phyloP scores from a whole-genome alignment of 345 rosid genomes.

The Pugionium cornutum region DNA sequence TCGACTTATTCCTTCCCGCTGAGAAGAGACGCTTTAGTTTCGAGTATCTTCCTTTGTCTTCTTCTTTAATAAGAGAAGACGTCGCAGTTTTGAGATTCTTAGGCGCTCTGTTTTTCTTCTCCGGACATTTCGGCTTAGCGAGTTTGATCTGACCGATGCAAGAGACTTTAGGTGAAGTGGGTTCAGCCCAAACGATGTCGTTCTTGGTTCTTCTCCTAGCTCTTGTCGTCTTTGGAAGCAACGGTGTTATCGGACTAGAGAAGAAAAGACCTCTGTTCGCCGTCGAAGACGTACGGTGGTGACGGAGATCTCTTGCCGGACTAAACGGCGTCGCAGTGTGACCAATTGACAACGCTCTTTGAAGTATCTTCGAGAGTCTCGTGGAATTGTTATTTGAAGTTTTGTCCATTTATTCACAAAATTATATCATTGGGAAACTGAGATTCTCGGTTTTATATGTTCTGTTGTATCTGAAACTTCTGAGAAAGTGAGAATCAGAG shows the following conservation, averaged over 20 bases:
- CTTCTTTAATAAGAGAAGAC: conserved; percentile 25
- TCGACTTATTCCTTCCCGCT: conserved; percentile 14
- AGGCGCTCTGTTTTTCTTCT: conserved; percentile 23
- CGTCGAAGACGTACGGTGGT: conserved; percentile 20
- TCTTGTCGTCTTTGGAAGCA: conserved; percentile 59
- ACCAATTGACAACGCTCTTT: conserved; percentile 51
- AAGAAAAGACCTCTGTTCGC: conserved; percentile 38
- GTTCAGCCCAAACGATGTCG: conserved; percentile 53
- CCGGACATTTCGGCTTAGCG: conserved; percentile 33
- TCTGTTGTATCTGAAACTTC: conserved; percentile 32
- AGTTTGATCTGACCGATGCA: conserved; percentile 92
- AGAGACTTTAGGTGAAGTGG: conserved; percentile 85
- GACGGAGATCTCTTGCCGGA: conserved; percentile 52
- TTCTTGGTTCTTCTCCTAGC: conserved; percentile 40
- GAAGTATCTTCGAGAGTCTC: conserved; percentile 59
- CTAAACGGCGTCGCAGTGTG: conserved; percentile 52
- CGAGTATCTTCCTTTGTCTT: conserved; percentile 30
- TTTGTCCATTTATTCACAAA: conserved; percentile 33
- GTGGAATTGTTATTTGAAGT: conserved; percentile 33
- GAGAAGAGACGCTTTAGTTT: conserved; percentile 50
- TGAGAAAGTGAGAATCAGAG: conserved; percentile 10
- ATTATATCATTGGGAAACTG: neutral
- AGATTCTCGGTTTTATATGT: conserved; percentile 29
- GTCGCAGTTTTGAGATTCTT: conserved; percentile 18
- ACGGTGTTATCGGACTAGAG: conserved; percentile 56